These are phyloP conservation scores for Rhizophora mangle DNA, from an alignment of 345 rosid genomes.

Conservation along the genomic window DNA sequence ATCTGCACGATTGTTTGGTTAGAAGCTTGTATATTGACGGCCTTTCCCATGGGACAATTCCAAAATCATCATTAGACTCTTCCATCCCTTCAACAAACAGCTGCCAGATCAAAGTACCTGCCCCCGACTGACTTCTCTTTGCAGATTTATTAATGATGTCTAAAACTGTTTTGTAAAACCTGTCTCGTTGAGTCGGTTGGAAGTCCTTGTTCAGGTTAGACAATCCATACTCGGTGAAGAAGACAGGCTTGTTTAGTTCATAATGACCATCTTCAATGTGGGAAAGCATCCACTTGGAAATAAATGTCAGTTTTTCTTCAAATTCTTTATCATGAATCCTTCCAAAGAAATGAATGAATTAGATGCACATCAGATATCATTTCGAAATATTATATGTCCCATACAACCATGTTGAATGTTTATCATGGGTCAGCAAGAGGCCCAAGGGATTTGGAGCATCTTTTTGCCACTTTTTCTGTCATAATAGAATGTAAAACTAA, in stretches of 20 bases:
- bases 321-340: slow-evolving; percentile 66
- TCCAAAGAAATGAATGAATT: slow-evolving; percentile 16
- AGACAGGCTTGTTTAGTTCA: slow-evolving; percentile 70
- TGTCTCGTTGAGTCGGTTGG: slow-evolving; percentile 53
- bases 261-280: slow-evolving; percentile 88
- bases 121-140: slow-evolving; percentile 65
- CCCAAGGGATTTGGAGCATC: too few species aligned
- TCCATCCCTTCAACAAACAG: slow-evolving; percentile 78
- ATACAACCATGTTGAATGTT: background rate
- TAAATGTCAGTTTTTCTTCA: slow-evolving; percentile 61
- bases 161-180: slow-evolving; percentile 49
- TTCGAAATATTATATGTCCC: background rate
- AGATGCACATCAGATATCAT: background rate
- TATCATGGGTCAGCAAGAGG: too few species aligned
- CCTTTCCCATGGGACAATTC: slow-evolving; percentile 75
- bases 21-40: slow-evolving; percentile 50
- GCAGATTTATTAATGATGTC: slow-evolving; percentile 67
- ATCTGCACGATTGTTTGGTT: slow-evolving; percentile 66
- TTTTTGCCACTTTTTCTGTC: too few species aligned
- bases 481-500: too few species aligned
- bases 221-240: slow-evolving; percentile 83
- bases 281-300: slow-evolving; percentile 76
- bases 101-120: slow-evolving; percentile 86
- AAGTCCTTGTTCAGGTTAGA: slow-evolving; percentile 70
- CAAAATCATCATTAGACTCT: slow-evolving; percentile 75